phyloP scores from a whole-genome alignment of 1,139 yeast genomes.

The Geotrichum bryndzae region DNA sequence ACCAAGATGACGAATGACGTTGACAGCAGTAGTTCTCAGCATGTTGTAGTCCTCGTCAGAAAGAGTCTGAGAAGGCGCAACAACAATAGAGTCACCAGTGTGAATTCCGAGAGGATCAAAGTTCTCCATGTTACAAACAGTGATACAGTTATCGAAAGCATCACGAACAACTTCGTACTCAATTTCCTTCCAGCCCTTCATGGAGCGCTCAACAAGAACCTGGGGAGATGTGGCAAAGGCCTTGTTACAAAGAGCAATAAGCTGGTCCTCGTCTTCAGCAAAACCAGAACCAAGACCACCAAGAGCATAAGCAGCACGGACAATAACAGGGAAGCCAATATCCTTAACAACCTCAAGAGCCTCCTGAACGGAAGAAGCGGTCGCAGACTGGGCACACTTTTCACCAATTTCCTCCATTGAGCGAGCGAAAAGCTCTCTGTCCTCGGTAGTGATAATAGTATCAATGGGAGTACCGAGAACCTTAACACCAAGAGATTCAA shows the following conservation, averaged over 20 bases:
- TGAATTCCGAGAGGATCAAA: conserved; percentile 97
- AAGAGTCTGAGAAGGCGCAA: conserved; percentile 96
- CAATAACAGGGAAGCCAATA: conserved; percentile 93
- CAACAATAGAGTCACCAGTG: conserved; percentile 98
- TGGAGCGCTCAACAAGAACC: conserved; percentile 90
- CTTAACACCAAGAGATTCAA: conserved; percentile 82
- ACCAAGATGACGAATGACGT: conserved; percentile 94
- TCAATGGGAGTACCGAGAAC: conserved; percentile 96
- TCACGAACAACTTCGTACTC: conserved; percentile 99
- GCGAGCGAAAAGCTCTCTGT: conserved; percentile 88
- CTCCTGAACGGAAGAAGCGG: conserved; percentile 73
- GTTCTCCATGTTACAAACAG: conserved; percentile 98
- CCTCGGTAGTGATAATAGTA: conserved; percentile 94
- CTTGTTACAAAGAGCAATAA: conserved; percentile 75
- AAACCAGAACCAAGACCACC: conserved; percentile 99
- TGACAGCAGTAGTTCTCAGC: conserved; percentile 96
- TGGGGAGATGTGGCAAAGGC: conserved; percentile 97
- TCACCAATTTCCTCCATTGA: conserved; percentile 94
- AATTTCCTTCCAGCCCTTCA: conserved; percentile 98
- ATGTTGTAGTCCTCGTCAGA: conserved; percentile 96
- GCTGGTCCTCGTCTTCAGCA: conserved; percentile 83
- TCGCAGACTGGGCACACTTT: conserved; percentile 88
- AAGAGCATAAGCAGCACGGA: conserved; percentile 94
- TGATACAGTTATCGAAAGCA: conserved; percentile 91
- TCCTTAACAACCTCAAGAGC: conserved; percentile 78